Percentiles rank a stretch among this genome's conserved stretches.
Evolutionary conservation across 2,329 filamentous ascomycete genomes (phyloP).

Genomic region (Escovopsis sp.): DNA sequence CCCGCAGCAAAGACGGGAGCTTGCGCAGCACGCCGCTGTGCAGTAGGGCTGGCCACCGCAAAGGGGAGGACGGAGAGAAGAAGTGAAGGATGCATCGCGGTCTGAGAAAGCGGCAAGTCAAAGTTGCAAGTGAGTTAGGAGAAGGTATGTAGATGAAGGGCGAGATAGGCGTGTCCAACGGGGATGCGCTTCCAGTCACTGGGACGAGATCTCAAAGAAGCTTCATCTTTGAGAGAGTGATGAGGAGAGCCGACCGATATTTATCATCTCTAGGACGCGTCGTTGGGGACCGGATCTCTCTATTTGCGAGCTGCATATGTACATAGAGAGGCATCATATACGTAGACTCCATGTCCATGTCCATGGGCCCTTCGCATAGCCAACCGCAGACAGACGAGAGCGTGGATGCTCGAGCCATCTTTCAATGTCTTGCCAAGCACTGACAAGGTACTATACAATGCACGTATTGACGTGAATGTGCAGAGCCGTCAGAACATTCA

Average conservation of each 20-base stretch:
- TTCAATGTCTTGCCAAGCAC: too few species aligned
- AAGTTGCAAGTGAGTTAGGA: not conserved
- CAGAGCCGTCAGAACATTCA: too few species aligned
- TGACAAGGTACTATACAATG: too few species aligned
- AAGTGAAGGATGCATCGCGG: slow-evolving; percentile 12
- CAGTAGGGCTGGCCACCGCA: slow-evolving; percentile 10
- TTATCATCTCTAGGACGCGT: slow-evolving; percentile 1
- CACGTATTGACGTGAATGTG: too few species aligned
- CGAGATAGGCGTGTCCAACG: slow-evolving; percentile 1
- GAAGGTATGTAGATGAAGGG: not conserved
- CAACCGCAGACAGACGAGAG: too few species aligned
- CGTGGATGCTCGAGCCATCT: too few species aligned
- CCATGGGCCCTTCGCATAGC: too few species aligned
- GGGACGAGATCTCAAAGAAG: not conserved
- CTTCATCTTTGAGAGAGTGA: too few species aligned
- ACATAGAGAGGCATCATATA: too few species aligned
- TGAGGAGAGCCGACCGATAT: slow-evolving; percentile 3
- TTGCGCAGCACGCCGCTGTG: slow-evolving; percentile 11
- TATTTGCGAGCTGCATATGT: too few species aligned
- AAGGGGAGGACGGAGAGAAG: slow-evolving; percentile 12
- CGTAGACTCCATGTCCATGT: too few species aligned
- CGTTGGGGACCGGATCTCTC: too few species aligned
- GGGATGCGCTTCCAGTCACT: not conserved
- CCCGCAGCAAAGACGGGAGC: slow-evolving; percentile 13
- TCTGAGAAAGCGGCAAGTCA: not conserved